Base-by-base conservation (phyloP, 345 rosid genomes). In the Heritiera fomes region DNA sequence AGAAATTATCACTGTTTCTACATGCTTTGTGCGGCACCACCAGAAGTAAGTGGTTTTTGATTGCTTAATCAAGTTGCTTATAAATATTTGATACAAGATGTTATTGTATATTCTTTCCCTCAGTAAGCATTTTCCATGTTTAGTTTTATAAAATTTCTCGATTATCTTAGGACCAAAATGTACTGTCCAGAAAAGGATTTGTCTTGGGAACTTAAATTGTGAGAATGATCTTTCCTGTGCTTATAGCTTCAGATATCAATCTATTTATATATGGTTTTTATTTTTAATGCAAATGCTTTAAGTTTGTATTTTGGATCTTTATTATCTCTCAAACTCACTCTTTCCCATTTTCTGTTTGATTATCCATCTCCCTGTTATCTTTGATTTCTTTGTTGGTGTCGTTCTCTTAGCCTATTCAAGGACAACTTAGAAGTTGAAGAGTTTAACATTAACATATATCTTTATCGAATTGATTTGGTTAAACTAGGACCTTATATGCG, bases 1-100 rank as follows among this genome's bases (percentile, higher is more conserved):
- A 94, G 99, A 88, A 94, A 96, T 83, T 96, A 96, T 83, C 99
- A 96, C 79, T 96, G 99, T 84, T 96, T 96, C 89, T 96, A 96
- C 86, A 96, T 96, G 99, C 95, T 96, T 75, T 96, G 99, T 85
- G 90, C 99, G 80, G 99, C 98, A 71, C 99, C 99, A 45, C 86
- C 84, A 49, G 97, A 92, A 93, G 99, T 96, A 83, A 83, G 85
- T 81, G 47, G 79, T 56, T 49, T 76, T 78, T 47, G 67, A 66
- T 65, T 70, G 72, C 43, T 40, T 82, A 34, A 45, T 50, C 53
- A 46, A 45, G 56, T 32, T 79, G 55, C 40, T 70, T 55, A 50
- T 71, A 60, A 71, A 67, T 62, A 41, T 64, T 59, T 59, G 72
- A 20, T 58, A 45, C 23, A 43, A 74, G 43, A 18, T 38, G 6